phyloP scores from a whole-genome alignment of 768 basidiomycete species.

The Psilocybe subaeruginosa region DNA sequence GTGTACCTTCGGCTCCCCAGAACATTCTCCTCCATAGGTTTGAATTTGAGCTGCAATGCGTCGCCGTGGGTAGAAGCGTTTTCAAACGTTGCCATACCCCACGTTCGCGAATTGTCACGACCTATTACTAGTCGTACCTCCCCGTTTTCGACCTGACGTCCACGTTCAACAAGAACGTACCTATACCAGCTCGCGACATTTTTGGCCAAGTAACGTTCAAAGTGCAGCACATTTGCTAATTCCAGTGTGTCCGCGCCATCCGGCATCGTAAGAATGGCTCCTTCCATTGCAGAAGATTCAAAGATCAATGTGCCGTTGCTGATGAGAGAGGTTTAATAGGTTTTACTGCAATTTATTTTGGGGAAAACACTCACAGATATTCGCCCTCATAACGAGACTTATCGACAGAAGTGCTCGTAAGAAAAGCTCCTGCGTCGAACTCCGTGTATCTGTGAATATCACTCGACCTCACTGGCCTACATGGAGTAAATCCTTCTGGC shows the following conservation, averaged over 20 bases:
- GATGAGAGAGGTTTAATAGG: background rate
- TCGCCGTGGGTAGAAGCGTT: background rate
- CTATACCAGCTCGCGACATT: background rate
- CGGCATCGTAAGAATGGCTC: background rate
- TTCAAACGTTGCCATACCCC: background rate
- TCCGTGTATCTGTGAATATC: background rate
- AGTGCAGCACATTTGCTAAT: background rate
- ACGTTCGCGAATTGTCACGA: background rate
- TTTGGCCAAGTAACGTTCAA: background rate
- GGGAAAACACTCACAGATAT: background rate
- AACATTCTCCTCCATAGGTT: background rate
- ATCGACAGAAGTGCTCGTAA: background rate
- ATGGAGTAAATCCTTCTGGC: slow-evolving; percentile 7
- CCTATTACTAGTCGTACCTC: background rate
- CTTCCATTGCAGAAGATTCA: background rate
- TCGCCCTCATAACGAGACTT: background rate
- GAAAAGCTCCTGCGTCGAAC: background rate
- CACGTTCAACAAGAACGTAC: background rate
- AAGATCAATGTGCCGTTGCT: background rate
- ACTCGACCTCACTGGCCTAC: background rate
- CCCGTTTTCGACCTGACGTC: background rate
- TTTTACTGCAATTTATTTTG: background rate
- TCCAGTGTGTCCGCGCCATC: background rate
- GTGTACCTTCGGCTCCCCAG: background rate
- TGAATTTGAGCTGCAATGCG: background rate